phyloP scores from a whole-genome alignment of 495 filamentous ascomycete genomes.

The Penicillium macrosclerotiorum region DNA sequence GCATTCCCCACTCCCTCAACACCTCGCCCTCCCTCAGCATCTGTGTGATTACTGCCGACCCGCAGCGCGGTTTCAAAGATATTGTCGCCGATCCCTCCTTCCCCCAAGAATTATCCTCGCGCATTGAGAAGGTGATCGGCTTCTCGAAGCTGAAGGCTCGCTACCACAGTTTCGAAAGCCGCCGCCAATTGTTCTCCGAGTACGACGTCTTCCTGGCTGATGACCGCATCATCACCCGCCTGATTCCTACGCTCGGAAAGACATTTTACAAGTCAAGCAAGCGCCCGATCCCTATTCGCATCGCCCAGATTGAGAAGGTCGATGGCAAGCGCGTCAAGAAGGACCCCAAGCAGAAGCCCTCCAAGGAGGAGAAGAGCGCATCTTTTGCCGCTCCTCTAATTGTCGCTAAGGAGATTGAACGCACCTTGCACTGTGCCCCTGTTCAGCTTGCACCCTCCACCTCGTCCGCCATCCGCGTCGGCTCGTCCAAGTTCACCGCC shows the following conservation, averaged over 20 bases:
- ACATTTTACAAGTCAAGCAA: conserved; percentile 83
- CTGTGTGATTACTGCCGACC: conserved; percentile 82
- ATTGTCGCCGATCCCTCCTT: conserved; percentile 71
- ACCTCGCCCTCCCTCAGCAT: conserved; percentile 59
- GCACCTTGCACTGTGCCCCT: conserved; percentile 64
- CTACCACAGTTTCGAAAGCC: conserved; percentile 82
- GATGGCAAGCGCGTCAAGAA: conserved; percentile 65
- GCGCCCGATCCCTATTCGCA: conserved; percentile 80
- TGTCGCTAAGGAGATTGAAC: conserved; percentile 70
- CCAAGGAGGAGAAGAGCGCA: conserved; percentile 37
- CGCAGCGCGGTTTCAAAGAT: conserved; percentile 89
- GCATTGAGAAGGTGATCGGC: conserved; percentile 79
- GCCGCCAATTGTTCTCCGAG: conserved; percentile 76
- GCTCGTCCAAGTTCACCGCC: conserved; percentile 66
- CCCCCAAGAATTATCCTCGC: conserved; percentile 65
- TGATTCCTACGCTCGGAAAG: conserved; percentile 80
- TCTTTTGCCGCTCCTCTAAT: conserved; percentile 46
- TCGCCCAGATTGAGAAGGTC: conserved; percentile 61
- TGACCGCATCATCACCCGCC: conserved; percentile 71
- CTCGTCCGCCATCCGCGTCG: conserved; percentile 67
- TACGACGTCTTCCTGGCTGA: conserved; percentile 89
- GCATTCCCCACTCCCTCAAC: conserved; percentile 68
- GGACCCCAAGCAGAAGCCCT: conserved; percentile 37
- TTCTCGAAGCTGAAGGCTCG: conserved; percentile 78
- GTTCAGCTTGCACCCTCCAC: conserved; percentile 70